phyloP scores from a whole-genome alignment of 75 land plant genomes.

The Chamaecyparis obtusa region DNA sequence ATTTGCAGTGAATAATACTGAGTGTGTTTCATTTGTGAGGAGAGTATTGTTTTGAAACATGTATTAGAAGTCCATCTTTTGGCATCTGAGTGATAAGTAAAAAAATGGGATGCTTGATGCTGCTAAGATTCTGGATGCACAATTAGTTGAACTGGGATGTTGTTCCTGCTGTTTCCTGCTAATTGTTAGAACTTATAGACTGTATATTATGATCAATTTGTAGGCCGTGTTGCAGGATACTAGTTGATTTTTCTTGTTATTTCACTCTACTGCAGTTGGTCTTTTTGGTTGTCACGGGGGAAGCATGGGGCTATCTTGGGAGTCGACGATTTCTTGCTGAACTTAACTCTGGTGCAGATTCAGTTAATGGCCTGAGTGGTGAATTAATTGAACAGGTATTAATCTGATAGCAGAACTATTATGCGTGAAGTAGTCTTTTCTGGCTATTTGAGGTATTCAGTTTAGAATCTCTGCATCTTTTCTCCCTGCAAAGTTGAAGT shows the following conservation, averaged over 20 bases:
- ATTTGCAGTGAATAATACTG: neutral
- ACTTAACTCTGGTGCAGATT: slow-evolving; percentile 47
- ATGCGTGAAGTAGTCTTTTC: neutral
- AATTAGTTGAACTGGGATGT: neutral
- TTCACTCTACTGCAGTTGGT: slow-evolving; percentile 56
- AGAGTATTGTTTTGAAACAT: neutral
- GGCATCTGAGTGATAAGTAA: neutral
- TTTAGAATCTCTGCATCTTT: neutral
- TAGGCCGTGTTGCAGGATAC: neutral
- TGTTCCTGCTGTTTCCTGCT: neutral
- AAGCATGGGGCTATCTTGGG: slow-evolving; percentile 99
- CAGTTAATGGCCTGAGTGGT: slow-evolving; percentile 60
- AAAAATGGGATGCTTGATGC: neutral
- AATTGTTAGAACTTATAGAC: neutral
- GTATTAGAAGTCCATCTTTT: slow-evolving; percentile 3
- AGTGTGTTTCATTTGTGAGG: neutral
- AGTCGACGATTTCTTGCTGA: slow-evolving; percentile 82
- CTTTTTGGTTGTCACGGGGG: slow-evolving; percentile 82
- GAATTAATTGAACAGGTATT: slow-evolving; percentile 70
- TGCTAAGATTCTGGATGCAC: neutral
- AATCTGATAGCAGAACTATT: neutral
- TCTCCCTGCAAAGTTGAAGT: neutral
- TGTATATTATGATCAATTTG: neutral
- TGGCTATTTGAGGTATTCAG: neutral
- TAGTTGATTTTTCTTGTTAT: neutral